Percentiles rank a stretch among this genome's conserved stretches.
phyloP scores from a whole-genome alignment of 2,329 filamentous ascomycete genomes.

The Hypoxylon rubiginosum region DNA sequence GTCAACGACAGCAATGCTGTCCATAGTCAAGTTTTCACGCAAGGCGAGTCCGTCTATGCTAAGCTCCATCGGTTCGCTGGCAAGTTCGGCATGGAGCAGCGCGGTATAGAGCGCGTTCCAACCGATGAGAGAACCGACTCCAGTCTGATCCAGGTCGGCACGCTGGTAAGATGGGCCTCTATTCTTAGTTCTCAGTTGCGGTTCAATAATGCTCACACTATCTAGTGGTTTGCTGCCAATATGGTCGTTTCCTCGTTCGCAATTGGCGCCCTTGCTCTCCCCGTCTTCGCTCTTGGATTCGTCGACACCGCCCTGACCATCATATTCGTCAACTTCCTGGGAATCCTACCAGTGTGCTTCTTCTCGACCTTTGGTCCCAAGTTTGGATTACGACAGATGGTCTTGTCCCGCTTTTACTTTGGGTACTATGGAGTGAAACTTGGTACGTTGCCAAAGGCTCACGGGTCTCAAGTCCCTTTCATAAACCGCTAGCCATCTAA shows the following conservation, averaged over 20 bases:
- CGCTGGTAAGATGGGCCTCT: slow-evolving; percentile 68
- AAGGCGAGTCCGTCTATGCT: slow-evolving; percentile 46
- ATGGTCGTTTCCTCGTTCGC: slow-evolving; percentile 84
- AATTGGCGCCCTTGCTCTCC: slow-evolving; percentile 77
- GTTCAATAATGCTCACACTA: slow-evolving; percentile 2
- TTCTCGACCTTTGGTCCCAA: slow-evolving; percentile 82
- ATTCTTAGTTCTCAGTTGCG: not conserved
- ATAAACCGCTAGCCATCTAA: slow-evolving; percentile 12
- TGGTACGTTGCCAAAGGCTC: slow-evolving; percentile 59
- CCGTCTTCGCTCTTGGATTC: slow-evolving; percentile 78
- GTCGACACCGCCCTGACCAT: slow-evolving; percentile 79
- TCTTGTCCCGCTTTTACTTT: slow-evolving; percentile 82
- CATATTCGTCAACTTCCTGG: slow-evolving; percentile 81
- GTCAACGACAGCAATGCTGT: slow-evolving; percentile 38
- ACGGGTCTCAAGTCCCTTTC: not conserved
- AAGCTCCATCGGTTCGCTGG: slow-evolving; percentile 72
- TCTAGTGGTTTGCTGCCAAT: slow-evolving; percentile 81
- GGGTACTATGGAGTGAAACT: slow-evolving; percentile 79
- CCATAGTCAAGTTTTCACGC: slow-evolving; percentile 20
- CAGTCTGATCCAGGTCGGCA: slow-evolving; percentile 75
- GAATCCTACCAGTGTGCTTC: slow-evolving; percentile 79
- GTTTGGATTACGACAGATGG: slow-evolving; percentile 84
- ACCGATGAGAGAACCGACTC: slow-evolving; percentile 76
- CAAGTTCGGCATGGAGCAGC: slow-evolving; percentile 77
- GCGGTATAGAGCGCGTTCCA: slow-evolving; percentile 82